These are phyloP conservation scores for Microcyclosporella mali DNA, from an alignment of 2,329 filamentous ascomycete genomes.

Conservation along the genomic window DNA sequence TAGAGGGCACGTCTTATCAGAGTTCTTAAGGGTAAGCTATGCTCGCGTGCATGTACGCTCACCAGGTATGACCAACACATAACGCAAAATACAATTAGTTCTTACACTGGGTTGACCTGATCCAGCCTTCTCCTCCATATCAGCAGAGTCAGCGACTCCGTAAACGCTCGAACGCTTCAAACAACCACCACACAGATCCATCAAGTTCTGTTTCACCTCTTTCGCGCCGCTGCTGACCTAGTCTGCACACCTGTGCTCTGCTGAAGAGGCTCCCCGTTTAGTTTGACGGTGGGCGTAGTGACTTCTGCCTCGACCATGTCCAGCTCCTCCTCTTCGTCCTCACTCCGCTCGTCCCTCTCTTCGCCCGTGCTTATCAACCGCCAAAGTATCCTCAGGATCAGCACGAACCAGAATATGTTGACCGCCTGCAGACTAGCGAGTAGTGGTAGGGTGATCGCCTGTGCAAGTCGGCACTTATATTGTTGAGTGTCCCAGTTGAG, in stretches of 20 bases:
- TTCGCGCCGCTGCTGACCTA: not conserved
- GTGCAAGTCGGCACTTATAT: constrained; percentile 68
- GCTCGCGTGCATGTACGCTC: no score
- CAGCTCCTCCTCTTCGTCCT: constrained; percentile 54
- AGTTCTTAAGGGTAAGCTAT: no score
- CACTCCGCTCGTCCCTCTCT: constrained; percentile 65
- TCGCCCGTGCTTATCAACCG: constrained; percentile 58
- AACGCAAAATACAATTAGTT: no score
- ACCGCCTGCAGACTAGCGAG: constrained; percentile 64
- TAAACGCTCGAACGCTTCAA: not conserved
- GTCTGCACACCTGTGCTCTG: no score
- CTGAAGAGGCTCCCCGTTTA: constrained; percentile 5
- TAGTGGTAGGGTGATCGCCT: constrained; percentile 60
- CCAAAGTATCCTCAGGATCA: constrained; percentile 68
- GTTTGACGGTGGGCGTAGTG: constrained; percentile 6
- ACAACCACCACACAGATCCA: not conserved
- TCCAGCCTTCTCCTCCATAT: no score
- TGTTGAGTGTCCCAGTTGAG: constrained; percentile 70
- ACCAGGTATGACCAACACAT: no score
- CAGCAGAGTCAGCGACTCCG: no score
- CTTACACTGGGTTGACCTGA: no score
- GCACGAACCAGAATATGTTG: constrained; percentile 76
- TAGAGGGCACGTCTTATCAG: no score
- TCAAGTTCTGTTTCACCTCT: not conserved
- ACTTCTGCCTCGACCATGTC: constrained; percentile 26